A percentile compares a stretch with the other conserved stretches of the same genome.
Conservation (phyloP, 2,329 filamentous ascomycete species). For the Fusarium temperatum region DNA sequence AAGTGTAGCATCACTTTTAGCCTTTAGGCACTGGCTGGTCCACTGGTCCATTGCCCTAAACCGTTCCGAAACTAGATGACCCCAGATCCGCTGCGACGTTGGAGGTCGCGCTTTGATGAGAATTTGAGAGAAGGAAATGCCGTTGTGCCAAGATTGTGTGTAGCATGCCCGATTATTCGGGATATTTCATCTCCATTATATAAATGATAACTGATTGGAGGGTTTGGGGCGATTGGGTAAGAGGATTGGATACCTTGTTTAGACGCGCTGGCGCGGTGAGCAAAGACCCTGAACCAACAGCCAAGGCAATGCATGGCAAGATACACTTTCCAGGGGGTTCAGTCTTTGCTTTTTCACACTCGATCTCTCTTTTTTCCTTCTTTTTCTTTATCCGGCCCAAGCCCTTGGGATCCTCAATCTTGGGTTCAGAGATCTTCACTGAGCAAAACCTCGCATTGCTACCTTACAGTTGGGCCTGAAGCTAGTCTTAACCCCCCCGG, state of each 20-base stretch:
- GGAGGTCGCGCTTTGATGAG: not conserved
- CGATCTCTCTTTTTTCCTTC: not conserved
- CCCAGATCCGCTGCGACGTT: conserved; percentile 7
- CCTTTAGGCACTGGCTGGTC: not conserved
- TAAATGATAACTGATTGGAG: not conserved
- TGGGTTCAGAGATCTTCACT: not conserved
- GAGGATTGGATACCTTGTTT: not conserved
- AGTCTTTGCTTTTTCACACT: not conserved
- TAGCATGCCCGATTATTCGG: not conserved
- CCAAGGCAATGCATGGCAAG: not conserved
- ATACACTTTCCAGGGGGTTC: not conserved
- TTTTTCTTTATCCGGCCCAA: not conserved
- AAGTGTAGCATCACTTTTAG: not conserved
- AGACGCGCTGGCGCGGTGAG: not conserved
- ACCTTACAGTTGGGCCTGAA: not conserved
- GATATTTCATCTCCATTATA: not conserved
- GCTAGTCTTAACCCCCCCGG: not conserved
- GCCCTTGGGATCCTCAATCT: not conserved
- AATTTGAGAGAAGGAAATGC: not conserved
- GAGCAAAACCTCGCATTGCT: not conserved
- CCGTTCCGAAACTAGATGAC: not conserved
- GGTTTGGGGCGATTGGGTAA: not conserved
- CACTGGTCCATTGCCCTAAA: not conserved
- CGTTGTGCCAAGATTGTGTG: not conserved
- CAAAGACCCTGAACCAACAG: not conserved